phyloP scores from a whole-genome alignment of 306 rosid species.

The Acmispon strigosus region DNA sequence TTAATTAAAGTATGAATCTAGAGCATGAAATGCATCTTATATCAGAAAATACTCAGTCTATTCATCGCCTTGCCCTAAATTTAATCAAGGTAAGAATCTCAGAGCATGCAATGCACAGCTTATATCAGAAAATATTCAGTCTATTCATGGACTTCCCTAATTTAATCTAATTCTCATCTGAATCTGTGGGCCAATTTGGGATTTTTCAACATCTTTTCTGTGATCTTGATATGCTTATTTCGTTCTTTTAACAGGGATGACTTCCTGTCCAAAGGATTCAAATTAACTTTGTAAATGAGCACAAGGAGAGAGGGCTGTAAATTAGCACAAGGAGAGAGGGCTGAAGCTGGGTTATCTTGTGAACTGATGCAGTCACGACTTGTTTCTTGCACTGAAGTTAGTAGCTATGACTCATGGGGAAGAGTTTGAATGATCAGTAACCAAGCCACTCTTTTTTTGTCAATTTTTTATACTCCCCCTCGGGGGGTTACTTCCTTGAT shows the following conservation, averaged over 20 bases:
- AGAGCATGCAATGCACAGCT: too few species aligned
- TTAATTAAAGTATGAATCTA: not conserved
- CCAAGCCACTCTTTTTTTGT: not conserved
- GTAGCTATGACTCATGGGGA: too few species aligned
- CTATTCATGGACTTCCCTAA: not conserved
- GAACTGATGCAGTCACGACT: not conserved
- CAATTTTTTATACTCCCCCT: not conserved
- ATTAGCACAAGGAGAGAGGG: not conserved
- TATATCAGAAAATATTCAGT: too few species aligned
- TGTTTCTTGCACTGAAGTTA: not conserved
- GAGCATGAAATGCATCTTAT: not conserved
- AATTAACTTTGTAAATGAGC: slow-evolving; percentile 35
- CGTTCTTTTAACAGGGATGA: slow-evolving; percentile 39
- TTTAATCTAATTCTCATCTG: not conserved
- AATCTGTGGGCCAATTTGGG: slow-evolving; percentile 4
- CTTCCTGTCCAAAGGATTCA: slow-evolving; percentile 58
- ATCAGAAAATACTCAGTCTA: not conserved
- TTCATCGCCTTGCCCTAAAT: too few species aligned
- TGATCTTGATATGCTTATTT: not conserved
- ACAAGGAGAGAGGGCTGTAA: slow-evolving; percentile 19
- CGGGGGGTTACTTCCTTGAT: not conserved
- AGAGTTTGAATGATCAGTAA: not conserved
- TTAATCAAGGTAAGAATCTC: too few species aligned
- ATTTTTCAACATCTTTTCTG: not conserved
- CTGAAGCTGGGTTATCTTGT: not conserved